Evolutionary conservation across 805 yeast species (phyloP).

Genomic region (Saturnispora hagleri): DNA sequence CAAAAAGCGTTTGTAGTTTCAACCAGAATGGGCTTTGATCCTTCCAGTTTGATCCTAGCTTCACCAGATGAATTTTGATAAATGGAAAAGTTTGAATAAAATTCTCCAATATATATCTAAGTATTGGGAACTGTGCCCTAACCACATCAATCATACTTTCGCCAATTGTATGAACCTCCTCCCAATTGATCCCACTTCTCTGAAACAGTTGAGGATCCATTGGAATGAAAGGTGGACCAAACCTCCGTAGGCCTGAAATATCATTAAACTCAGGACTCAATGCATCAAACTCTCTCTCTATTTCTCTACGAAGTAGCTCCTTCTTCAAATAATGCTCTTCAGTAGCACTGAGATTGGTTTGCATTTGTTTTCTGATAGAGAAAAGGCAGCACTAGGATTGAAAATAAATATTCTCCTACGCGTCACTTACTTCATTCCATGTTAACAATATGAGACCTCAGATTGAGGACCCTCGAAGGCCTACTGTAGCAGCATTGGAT

Average conservation of each 20-base stretch:
- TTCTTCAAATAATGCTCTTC: constrained; percentile 87
- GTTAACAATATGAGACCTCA: background rate
- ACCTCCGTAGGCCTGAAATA: constrained; percentile 50
- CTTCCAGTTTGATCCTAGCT: constrained; percentile 10
- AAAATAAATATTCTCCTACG: background rate
- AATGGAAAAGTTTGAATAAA: constrained; percentile 71
- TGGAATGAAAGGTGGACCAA: constrained; percentile 70
- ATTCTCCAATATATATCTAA: constrained; percentile 54
- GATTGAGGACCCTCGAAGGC: background rate
- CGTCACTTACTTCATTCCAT: background rate
- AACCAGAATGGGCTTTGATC: constrained; percentile 53
- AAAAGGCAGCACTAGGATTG: background rate
- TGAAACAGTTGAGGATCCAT: constrained; percentile 33
- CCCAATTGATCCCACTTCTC: constrained; percentile 8
- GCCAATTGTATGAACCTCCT: constrained; percentile 15
- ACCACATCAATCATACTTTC: constrained; percentile 16
- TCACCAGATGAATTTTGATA: constrained; percentile 39
- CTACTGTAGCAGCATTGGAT: background rate
- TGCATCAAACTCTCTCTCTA: constrained; percentile 51
- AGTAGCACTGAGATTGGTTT: constrained; percentile 35
- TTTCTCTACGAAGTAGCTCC: constrained; percentile 56
- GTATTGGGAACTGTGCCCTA: constrained; percentile 49
- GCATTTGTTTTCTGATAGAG: background rate
- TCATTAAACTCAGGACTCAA: constrained; percentile 40
- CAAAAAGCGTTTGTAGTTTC: constrained; percentile 74